Percentiles rank a stretch among this genome's conserved stretches.
Evolutionary conservation across 257 asterid genomes (phyloP).

Genomic region (Solanum boliviense): DNA sequence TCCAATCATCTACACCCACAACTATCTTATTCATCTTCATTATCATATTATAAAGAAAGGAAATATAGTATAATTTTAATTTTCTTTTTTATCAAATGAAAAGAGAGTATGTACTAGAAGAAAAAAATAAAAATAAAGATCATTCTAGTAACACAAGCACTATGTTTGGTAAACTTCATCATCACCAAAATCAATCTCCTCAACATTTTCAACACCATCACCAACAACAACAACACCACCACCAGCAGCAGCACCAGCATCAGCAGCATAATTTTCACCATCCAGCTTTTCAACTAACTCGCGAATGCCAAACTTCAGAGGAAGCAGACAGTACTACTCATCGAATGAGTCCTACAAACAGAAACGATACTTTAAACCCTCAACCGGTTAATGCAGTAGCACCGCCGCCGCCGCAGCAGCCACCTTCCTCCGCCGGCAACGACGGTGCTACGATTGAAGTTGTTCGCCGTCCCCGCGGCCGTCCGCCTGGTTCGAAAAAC

Average conservation of each 20-base stretch:
- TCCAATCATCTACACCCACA: conserved; percentile 2
- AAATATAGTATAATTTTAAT: neutral
- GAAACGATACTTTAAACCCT: neutral
- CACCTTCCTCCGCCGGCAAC: conserved; percentile 8
- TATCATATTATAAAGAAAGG: neutral
- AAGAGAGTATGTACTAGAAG: conserved; percentile 30
- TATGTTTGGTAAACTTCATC: conserved; percentile 25
- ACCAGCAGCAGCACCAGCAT: neutral
- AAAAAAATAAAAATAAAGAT: conserved; percentile 1
- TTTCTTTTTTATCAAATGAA: conserved; percentile 20
- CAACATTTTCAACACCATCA: neutral
- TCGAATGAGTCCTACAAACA: conserved; percentile 3
- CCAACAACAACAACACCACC: neutral
- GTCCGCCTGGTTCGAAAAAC: conserved; percentile 71
- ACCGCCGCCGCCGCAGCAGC: neutral
- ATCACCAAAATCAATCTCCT: neutral
- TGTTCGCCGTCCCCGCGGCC: conserved; percentile 73
- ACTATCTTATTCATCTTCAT: neutral
- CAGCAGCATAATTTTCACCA: conserved; percentile 7
- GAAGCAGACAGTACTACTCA: conserved; percentile 21
- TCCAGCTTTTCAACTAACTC: conserved; percentile 5
- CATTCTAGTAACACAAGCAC: neutral
- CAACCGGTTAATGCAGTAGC: neutral
- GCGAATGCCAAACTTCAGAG: conserved; percentile 22
- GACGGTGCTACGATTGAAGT: conserved; percentile 72